These are phyloP conservation scores for Mortierella sp. DNA, from an alignment of 371 early-diverging fungal species.

Conservation along the genomic window DNA sequence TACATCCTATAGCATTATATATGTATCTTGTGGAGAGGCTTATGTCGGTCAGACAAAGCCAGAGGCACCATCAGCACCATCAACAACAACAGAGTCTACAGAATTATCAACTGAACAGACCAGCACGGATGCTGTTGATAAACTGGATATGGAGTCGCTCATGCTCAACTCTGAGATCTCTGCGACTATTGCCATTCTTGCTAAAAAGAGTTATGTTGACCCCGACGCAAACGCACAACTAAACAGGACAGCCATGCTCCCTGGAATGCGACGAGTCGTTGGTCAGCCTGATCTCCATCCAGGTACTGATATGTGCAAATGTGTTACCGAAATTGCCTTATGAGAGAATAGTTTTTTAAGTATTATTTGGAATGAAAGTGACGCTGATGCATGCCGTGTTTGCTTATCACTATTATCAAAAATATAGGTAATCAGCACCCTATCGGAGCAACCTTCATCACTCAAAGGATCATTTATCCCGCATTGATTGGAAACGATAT, in stretches of 20 bases:
- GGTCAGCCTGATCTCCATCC: constrained; percentile 71
- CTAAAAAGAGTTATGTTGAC: constrained; percentile 58
- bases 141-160: constrained; percentile 7
- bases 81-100: background rate
- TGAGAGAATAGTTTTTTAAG: too few relatives aligned
- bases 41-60: constrained; percentile 35
- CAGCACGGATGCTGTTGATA: background rate
- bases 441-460: constrained; percentile 62
- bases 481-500: constrained; percentile 69
- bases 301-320: constrained; percentile 38
- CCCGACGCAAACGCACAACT: constrained; percentile 60
- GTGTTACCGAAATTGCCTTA: background rate
- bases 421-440: constrained; percentile 49
- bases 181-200: constrained; percentile 54
- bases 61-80: background rate
- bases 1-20: constrained; percentile 28
- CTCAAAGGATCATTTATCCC: constrained; percentile 60
- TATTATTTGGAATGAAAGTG: background rate
- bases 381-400: background rate
- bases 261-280: constrained; percentile 57
- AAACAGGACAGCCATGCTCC: constrained; percentile 53
- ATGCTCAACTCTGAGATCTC: constrained; percentile 26
- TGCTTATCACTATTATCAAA: background rate
- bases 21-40: constrained; percentile 48
- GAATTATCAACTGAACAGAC: background rate